Evolutionary conservation across 148 eudicot species (phyloP).

Genomic region (Silene conica): DNA sequence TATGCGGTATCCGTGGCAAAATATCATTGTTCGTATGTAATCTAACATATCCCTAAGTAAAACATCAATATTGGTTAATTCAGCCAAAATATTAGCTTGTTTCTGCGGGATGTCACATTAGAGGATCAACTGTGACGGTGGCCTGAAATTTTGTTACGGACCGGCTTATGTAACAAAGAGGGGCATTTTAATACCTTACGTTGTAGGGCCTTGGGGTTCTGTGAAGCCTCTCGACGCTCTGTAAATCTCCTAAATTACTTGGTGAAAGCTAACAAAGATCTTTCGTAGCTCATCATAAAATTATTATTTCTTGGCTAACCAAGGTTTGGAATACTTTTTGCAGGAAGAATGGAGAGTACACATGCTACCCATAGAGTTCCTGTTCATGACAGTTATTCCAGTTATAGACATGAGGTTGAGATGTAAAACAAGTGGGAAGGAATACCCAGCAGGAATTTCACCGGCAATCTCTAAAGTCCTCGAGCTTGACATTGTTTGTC

Average conservation of each 20-base stretch:
- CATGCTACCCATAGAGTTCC: conserved; percentile 79
- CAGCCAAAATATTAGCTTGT: too few species aligned
- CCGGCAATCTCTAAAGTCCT: conserved; percentile 54
- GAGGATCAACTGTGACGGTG: too few species aligned
- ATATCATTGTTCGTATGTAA: too few species aligned
- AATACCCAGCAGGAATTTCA: conserved; percentile 73
- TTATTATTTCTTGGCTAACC: not conserved
- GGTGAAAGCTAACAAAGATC: not conserved
- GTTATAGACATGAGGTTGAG: conserved; percentile 79
- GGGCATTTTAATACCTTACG: not conserved
- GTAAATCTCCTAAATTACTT: too few species aligned
- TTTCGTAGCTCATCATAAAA: not conserved
- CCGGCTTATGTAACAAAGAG: too few species aligned
- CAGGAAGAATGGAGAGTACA: conserved; percentile 95
- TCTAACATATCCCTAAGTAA: too few species aligned
- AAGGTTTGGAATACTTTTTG: conserved; percentile 13
- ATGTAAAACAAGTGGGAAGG: conserved; percentile 55
- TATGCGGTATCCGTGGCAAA: too few species aligned
- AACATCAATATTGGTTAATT: too few species aligned
- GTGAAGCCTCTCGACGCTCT: too few species aligned
- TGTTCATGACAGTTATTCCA: conserved; percentile 58
- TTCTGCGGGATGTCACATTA: too few species aligned
- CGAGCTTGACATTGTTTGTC: conserved; percentile 79
- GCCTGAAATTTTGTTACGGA: too few species aligned
- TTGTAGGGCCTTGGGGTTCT: too few species aligned